Conservation (phyloP, 768 basidiomycete species). For the Rubroboletus satanas region DNA sequence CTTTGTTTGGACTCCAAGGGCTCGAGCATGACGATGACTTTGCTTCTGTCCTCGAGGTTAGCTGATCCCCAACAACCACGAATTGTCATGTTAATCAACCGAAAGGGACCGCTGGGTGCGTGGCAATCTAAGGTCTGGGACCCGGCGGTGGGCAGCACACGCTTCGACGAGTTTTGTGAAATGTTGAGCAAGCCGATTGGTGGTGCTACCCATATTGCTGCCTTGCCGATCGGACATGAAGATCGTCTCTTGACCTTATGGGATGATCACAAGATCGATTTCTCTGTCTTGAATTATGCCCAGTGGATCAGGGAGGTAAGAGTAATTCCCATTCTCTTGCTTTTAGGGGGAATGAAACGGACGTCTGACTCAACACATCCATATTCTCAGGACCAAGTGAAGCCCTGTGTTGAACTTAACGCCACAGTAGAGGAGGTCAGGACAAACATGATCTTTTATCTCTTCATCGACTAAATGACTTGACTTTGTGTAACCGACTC, state of each 20-base stretch:
- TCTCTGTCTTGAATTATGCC: conserved; percentile 69
- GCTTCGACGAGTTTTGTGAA: conserved; percentile 68
- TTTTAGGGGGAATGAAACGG: not conserved
- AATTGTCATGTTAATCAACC: conserved; percentile 1
- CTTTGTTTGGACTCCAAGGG: conserved; percentile 67
- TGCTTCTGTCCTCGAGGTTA: conserved; percentile 60
- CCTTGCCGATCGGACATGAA: conserved; percentile 46
- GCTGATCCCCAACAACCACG: conserved; percentile 22
- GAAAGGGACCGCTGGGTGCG: conserved; percentile 53
- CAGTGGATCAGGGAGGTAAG: conserved; percentile 68
- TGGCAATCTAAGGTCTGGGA: conserved; percentile 94
- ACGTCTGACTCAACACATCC: not conserved
- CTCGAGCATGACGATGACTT: conserved; percentile 78
- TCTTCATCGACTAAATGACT: not conserved
- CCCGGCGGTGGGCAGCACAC: conserved; percentile 55
- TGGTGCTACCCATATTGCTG: conserved; percentile 30
- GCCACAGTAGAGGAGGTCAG: conserved; percentile 49
- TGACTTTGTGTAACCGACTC: not conserved
- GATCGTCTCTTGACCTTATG: conserved; percentile 46
- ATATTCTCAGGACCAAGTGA: conserved; percentile 45
- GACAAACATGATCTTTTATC: not conserved
- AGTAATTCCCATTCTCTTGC: not conserved
- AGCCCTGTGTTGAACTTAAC: conserved; percentile 48
- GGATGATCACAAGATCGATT: conserved; percentile 49
- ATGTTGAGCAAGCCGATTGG: conserved; percentile 45